Conservation (phyloP, 2,329 filamentous ascomycete genomes). For the Aphanocladium album region DNA sequence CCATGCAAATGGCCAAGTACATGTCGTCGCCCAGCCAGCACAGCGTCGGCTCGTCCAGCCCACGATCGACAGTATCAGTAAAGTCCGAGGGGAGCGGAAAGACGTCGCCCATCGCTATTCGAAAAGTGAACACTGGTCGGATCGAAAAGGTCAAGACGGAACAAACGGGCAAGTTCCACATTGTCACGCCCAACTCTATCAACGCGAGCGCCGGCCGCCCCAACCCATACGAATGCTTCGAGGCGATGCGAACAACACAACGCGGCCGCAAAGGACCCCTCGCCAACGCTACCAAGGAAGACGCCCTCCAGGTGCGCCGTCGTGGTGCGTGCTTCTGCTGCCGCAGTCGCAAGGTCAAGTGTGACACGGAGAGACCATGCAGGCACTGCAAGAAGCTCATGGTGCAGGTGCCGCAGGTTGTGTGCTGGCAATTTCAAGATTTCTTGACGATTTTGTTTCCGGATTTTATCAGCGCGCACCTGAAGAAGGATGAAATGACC, state of each 20-base stretch:
- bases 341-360: slow-evolving; percentile 55
- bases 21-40: slow-evolving; percentile 28
- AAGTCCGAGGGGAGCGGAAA: slow-evolving; percentile 25
- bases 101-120: slow-evolving; percentile 26
- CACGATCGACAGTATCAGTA: slow-evolving; percentile 23
- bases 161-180: slow-evolving; percentile 45
- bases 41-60: slow-evolving; percentile 26
- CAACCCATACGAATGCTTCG: slow-evolving; percentile 52
- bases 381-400: slow-evolving; percentile 52
- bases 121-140: slow-evolving; percentile 39
- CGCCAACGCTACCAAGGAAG: slow-evolving; percentile 49
- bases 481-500: slow-evolving; percentile 45
- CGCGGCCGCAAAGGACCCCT: slow-evolving; percentile 53
- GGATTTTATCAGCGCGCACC: slow-evolving; percentile 45
- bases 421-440: slow-evolving; percentile 57
- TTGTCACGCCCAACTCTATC: slow-evolving; percentile 51
- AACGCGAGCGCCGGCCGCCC: slow-evolving; percentile 44
- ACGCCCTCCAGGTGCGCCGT: slow-evolving; percentile 49
- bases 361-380: slow-evolving; percentile 51
- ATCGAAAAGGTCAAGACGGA: slow-evolving; percentile 40
- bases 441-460: slow-evolving; percentile 50
- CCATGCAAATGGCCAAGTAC: slow-evolving; percentile 1
- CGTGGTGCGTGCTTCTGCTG: slow-evolving; percentile 56
- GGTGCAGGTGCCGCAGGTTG: slow-evolving; percentile 44
- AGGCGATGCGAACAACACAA: slow-evolving; percentile 47